Evolutionary conservation across 805 yeast species (phyloP).

Genomic region (Candida tammaniensis): DNA sequence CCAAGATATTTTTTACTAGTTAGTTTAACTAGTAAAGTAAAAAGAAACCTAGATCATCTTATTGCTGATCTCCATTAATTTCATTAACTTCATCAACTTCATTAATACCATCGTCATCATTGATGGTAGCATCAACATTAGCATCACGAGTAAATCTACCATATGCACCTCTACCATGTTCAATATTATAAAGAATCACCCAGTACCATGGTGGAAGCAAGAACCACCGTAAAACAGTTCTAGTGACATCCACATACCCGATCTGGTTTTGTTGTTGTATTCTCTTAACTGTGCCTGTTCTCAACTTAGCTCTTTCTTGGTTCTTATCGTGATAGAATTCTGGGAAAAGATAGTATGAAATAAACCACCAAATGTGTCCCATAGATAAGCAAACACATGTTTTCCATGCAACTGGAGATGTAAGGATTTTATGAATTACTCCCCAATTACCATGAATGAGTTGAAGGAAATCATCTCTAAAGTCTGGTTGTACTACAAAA

Average conservation of each 20-base stretch:
- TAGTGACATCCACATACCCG: constrained; percentile 10
- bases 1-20: no score
- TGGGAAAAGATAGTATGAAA: constrained; percentile 13
- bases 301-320: constrained; percentile 12
- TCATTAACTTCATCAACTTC: no score
- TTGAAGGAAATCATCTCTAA: background rate
- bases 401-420: constrained; percentile 14
- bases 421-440: constrained; percentile 5
- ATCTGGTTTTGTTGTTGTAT: constrained; percentile 9
- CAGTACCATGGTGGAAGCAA: constrained; percentile 38
- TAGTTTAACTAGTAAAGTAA: no score
- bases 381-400: constrained; percentile 15
- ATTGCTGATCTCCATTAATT: no score
- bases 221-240: constrained; percentile 10
- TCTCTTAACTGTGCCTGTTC: constrained; percentile 12
- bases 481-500: constrained; percentile 4
- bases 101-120: no score
- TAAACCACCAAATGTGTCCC: constrained; percentile 37
- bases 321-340: constrained; percentile 15
- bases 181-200: constrained; percentile 17
- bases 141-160: no score
- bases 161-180: constrained; percentile 6
- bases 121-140: no score
- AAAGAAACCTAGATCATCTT: no score
- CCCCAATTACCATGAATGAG: constrained; percentile 10